These are phyloP conservation scores for Haplographium delicatum DNA, from an alignment of 495 filamentous ascomycete species.

Conservation along the genomic window DNA sequence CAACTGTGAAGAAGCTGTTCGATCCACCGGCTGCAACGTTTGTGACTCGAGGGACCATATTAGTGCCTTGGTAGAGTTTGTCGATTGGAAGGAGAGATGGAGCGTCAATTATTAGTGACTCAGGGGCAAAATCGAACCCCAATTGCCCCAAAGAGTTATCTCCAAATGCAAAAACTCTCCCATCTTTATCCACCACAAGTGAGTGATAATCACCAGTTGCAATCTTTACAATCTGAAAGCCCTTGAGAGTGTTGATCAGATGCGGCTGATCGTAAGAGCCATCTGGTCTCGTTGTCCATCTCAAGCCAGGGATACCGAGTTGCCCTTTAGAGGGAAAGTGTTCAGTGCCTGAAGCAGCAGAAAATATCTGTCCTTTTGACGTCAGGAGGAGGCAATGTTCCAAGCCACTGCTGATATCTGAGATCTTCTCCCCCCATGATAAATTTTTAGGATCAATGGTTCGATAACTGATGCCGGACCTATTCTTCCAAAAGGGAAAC, in stretches of 20 bases:
- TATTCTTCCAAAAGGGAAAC: slow-evolving; percentile 65
- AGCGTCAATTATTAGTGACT: slow-evolving; percentile 56
- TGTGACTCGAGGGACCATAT: slow-evolving; percentile 55
- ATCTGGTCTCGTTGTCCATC: slow-evolving; percentile 69
- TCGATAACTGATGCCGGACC: slow-evolving; percentile 63
- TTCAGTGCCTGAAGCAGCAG: slow-evolving; percentile 70
- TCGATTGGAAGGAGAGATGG: slow-evolving; percentile 64
- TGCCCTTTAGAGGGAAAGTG: slow-evolving; percentile 79
- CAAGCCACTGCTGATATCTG: slow-evolving; percentile 65
- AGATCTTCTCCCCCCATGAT: slow-evolving; percentile 67
- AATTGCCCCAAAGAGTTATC: slow-evolving; percentile 87
- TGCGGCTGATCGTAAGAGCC: slow-evolving; percentile 77
- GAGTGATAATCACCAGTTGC: slow-evolving; percentile 88
- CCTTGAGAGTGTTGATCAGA: slow-evolving; percentile 61
- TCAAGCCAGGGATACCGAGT: slow-evolving; percentile 77
- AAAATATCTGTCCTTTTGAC: slow-evolving; percentile 79
- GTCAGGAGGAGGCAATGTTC: slow-evolving; percentile 86
- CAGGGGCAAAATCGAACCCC: slow-evolving; percentile 58
- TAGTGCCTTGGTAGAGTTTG: slow-evolving; percentile 62
- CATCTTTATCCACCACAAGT: slow-evolving; percentile 64
- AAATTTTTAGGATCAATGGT: slow-evolving; percentile 60
- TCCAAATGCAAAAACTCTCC: slow-evolving; percentile 80
- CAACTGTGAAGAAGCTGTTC: slow-evolving; percentile 82
- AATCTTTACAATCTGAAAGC: slow-evolving; percentile 59
- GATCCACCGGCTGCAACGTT: slow-evolving; percentile 76